Evolutionary conservation across 176 grass and related monocot species (phyloP).

Genomic region (Oryza officinalis): DNA sequence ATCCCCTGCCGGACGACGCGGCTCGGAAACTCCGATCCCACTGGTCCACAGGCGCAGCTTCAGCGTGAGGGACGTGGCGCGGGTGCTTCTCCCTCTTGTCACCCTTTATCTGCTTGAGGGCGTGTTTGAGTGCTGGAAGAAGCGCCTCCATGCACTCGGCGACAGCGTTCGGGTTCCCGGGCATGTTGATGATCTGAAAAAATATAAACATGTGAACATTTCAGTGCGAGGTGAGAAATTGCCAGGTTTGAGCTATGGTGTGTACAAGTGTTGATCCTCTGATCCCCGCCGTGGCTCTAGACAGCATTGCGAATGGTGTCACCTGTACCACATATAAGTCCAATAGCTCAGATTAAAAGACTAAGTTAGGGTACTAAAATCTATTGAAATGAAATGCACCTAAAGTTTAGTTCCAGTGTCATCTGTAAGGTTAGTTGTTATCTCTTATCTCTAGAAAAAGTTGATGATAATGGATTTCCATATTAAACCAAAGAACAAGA

Average conservation of each 20-base stretch:
- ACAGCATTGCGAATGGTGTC: slow-evolving; percentile 93
- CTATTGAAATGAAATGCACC: background rate
- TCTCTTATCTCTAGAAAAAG: background rate
- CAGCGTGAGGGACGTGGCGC: slow-evolving; percentile 60
- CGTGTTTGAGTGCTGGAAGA: slow-evolving; percentile 74
- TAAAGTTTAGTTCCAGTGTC: background rate
- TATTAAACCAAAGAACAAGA: background rate
- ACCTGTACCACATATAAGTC: slow-evolving; percentile 44
- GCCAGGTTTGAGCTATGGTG: background rate
- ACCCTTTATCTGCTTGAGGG: slow-evolving; percentile 79
- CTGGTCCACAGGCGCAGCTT: slow-evolving; percentile 50
- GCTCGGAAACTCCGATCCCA: slow-evolving; percentile 78
- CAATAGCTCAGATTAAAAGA: background rate
- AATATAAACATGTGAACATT: background rate
- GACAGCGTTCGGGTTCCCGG: slow-evolving; percentile 89
- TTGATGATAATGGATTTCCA: background rate
- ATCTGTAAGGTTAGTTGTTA: background rate
- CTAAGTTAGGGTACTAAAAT: background rate
- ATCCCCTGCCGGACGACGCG: slow-evolving; percentile 39
- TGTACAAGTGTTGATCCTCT: slow-evolving; percentile 87
- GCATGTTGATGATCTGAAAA: slow-evolving; percentile 95
- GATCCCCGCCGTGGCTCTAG: slow-evolving; percentile 73
- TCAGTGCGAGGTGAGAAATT: background rate
- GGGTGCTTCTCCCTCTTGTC: slow-evolving; percentile 96
- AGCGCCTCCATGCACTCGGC: slow-evolving; percentile 82